These are phyloP conservation scores for Piromyces sp. DNA, from an alignment of 192 early-diverging fungal species.

Conservation along the genomic window DNA sequence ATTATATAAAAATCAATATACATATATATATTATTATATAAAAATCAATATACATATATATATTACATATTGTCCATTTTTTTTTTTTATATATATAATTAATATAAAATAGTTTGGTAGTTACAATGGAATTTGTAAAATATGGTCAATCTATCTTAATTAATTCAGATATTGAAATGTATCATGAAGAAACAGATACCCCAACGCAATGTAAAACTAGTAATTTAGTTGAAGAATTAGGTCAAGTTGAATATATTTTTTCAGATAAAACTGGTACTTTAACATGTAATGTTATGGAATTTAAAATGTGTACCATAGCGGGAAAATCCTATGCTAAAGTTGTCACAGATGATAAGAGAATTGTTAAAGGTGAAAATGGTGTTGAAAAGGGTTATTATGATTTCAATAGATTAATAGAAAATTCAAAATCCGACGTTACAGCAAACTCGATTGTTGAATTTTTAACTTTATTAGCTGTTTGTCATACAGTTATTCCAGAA, in stretches of 20 bases:
- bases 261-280: conserved; percentile 85
- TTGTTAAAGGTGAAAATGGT: conserved; percentile 35
- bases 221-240: conserved; percentile 88
- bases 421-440: conserved; percentile 18
- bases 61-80: too few species aligned
- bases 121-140: conserved; percentile 97
- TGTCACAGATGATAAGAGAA: conserved; percentile 77
- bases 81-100: too few species aligned
- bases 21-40: too few species aligned
- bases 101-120: conserved; percentile 51
- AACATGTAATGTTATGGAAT: conserved; percentile 81
- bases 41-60: too few species aligned
- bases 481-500: conserved; percentile 98
- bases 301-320: conserved; percentile 74
- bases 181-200: conserved; percentile 81
- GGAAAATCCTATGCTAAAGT: conserved; percentile 78
- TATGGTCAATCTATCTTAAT: conserved; percentile 75
- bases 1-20: neutral
- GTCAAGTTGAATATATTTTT: conserved; percentile 93
- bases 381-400: conserved; percentile 20
- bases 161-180: conserved; percentile 88
- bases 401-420: conserved; percentile 16
- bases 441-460: conserved; percentile 69
- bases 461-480: conserved; percentile 71
- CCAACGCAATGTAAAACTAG: conserved; percentile 82